Evolutionary conservation across 305 asterid species (phyloP), one percentile per base, ranked within the genome.

Genomic region (Stenogyne calaminthoides): DNA sequence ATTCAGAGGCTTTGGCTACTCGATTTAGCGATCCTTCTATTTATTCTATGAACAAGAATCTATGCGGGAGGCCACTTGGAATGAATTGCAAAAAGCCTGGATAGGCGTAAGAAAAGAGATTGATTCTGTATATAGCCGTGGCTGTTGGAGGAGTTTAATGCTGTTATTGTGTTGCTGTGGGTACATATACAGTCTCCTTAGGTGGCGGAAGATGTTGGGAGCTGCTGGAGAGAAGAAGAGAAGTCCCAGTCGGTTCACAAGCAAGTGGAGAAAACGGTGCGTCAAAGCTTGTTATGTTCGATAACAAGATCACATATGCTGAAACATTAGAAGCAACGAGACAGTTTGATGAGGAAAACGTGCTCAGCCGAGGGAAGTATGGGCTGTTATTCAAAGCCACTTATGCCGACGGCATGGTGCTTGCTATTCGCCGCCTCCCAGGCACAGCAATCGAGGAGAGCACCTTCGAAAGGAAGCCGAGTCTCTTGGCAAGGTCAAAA

Each of bases 331-430:
- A 91, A 79, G 97, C 97, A 11, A 91, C 97, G 0, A 85, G 94
- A 69, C 91, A 91, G 61, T 91, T 87, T 62, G 97, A 91, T 7
- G 97, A 91, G 85, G 97, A 91, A 71, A 89, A 86, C 68, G 97
- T 91, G 76, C 52, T 91, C 9, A 91, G 92, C 78, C 79, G 97
- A 64, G 89, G 93, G 4, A 86, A 83, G 10, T 89, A 83, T 46
- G 97, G 97, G 7, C 73, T 91, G 0, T 46, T 91, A 9, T 91
- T 84, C 83, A 91, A 91, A 69, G 91, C 97, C 52, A 85, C 89
- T 22, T 91, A 82, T 69, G 88, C 84, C 3, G 97, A 91, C 70
- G 97, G 97, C 37, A 91, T 88, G 96, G 96, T 91, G 42, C 90
- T 91, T 25, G 89, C 97, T 0, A 86, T 91, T 16, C 92, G 91